These are phyloP conservation scores for Starmera caribaea DNA, from an alignment of 805 yeast genomes.

Conservation along the genomic window DNA sequence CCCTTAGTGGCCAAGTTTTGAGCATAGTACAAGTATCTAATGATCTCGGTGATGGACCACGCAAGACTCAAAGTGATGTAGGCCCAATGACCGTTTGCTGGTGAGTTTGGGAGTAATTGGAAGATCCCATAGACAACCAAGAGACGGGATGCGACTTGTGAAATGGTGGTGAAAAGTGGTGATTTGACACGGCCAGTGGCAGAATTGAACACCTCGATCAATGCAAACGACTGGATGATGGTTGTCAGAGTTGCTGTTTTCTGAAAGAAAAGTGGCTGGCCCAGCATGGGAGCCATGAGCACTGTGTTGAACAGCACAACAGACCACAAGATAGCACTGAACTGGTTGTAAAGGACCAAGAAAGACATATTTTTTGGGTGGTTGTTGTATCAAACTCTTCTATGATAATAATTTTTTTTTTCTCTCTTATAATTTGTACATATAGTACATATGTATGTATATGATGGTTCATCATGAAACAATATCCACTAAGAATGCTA, in stretches of 20 bases:
- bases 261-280: conserved; percentile 59
- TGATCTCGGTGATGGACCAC: conserved; percentile 92
- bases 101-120: conserved; percentile 61
- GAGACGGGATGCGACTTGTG: conserved; percentile 83
- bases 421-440: neutral
- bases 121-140: conserved; percentile 78
- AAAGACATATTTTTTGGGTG: conserved; percentile 1
- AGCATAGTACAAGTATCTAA: conserved; percentile 84
- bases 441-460: too few species aligned
- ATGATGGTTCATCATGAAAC: too few species aligned
- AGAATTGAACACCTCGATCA: conserved; percentile 75
- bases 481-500: too few species aligned
- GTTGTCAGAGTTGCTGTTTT: conserved; percentile 51
- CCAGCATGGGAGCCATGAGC: conserved; percentile 30
- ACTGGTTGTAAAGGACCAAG: conserved; percentile 39
- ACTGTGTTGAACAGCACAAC: conserved; percentile 36
- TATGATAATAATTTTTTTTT: neutral
- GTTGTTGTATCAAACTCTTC: neutral
- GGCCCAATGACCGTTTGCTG: conserved; percentile 48
- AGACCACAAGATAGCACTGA: conserved; percentile 46
- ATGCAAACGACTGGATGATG: conserved; percentile 66
- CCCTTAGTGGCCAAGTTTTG: conserved; percentile 43
- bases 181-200: conserved; percentile 74
- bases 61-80: conserved; percentile 65
- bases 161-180: conserved; percentile 71